Percentiles rank a stretch among this genome's conserved stretches.
Evolutionary conservation across 1,284 basidiomycete genomes (phyloP).

Genomic region (Ceratobasidium papillatum): DNA sequence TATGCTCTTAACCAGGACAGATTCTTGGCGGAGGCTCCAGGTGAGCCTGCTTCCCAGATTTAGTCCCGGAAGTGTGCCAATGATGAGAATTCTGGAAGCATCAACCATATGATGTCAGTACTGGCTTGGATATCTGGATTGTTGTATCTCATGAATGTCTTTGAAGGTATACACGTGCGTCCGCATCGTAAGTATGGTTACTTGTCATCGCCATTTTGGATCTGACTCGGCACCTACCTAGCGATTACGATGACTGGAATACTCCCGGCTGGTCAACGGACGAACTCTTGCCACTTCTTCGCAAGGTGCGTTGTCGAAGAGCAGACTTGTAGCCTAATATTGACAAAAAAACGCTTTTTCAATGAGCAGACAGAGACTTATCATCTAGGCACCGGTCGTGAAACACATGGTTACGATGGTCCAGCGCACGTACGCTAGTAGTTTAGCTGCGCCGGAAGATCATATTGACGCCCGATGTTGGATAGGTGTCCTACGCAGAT

Average conservation of each 20-base stretch:
- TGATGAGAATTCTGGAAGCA: background rate
- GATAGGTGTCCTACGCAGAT: constrained; percentile 29
- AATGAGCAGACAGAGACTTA: constrained; percentile 24
- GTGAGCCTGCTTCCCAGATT: background rate
- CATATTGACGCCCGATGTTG: background rate
- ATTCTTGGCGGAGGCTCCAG: constrained; percentile 35
- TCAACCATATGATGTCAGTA: constrained; percentile 33
- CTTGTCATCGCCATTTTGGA: background rate
- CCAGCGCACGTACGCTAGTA: constrained; percentile 23
- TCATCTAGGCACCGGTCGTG: constrained; percentile 15
- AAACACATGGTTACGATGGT: constrained; percentile 29
- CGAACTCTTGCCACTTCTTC: constrained; percentile 32
- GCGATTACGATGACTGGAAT: constrained; percentile 39
- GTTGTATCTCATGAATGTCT: background rate
- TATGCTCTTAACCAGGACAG: no score
- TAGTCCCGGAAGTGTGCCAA: background rate
- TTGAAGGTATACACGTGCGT: constrained; percentile 31
- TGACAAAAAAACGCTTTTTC: background rate
- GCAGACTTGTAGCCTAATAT: background rate
- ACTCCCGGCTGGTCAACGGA: constrained; percentile 26
- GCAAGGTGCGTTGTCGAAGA: no score
- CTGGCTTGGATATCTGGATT: background rate
- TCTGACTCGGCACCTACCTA: background rate
- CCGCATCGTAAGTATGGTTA: constrained; percentile 27
- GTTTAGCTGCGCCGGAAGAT: no score